phyloP scores from a whole-genome alignment of 441 rosid genomes.

The Croton setiger region DNA sequence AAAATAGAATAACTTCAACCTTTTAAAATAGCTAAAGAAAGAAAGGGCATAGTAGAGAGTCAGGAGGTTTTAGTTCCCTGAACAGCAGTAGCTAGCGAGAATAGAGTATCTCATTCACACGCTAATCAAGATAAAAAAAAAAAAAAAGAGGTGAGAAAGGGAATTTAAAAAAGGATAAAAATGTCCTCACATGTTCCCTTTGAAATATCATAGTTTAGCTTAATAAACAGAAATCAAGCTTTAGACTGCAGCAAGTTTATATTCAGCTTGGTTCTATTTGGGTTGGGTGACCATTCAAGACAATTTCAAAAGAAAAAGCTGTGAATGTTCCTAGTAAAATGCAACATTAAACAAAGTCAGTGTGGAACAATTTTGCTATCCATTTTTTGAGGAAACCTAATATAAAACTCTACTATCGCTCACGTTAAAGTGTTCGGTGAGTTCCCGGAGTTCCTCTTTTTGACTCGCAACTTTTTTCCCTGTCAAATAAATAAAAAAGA shows the following conservation, averaged over 20 bases:
- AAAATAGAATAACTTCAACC: not conserved
- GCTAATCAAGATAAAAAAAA: not conserved
- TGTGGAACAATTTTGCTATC: not conserved
- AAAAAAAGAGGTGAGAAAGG: not conserved
- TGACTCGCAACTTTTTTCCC: slow-evolving; percentile 65
- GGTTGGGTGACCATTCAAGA: not conserved
- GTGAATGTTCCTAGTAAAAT: not conserved
- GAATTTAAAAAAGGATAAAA: not conserved
- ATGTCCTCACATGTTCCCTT: not conserved
- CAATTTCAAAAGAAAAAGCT: not conserved
- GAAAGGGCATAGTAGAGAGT: not conserved
- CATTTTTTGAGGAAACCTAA: not conserved
- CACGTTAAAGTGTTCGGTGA: slow-evolving; percentile 88
- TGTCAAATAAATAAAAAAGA: slow-evolving; percentile 28
- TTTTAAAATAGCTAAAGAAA: not conserved
- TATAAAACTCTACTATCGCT: slow-evolving; percentile 22
- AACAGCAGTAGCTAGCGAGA: not conserved
- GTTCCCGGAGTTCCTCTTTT: slow-evolving; percentile 76
- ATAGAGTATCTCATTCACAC: not conserved
- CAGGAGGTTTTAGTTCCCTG: not conserved
- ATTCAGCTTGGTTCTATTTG: not conserved
- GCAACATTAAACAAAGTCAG: slow-evolving; percentile 10
- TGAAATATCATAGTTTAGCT: not conserved
- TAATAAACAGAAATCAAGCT: not conserved
- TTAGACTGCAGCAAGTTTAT: not conserved